Evolutionary conservation across 2,329 filamentous ascomycete species (phyloP).

Genomic region (Camillea tinctor): DNA sequence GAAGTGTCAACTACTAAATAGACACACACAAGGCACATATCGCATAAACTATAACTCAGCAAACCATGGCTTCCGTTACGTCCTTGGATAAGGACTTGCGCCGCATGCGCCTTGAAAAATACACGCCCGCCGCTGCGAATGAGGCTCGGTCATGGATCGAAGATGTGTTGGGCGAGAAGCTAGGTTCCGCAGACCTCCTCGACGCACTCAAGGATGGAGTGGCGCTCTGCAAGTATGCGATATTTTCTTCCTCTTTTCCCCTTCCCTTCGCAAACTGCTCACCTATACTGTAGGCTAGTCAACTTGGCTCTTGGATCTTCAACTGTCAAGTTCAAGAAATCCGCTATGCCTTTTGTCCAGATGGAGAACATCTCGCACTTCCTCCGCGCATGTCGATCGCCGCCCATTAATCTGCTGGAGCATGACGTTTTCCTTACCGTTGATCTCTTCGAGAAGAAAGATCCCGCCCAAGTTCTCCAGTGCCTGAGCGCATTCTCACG

Average conservation of each 20-base stretch:
- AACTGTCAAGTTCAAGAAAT: slow-evolving; percentile 85
- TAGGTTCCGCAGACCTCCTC: slow-evolving; percentile 74
- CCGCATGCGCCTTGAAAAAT: slow-evolving; percentile 87
- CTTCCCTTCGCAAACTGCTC: slow-evolving; percentile 16
- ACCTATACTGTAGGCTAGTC: slow-evolving; percentile 59
- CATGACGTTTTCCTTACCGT: slow-evolving; percentile 98
- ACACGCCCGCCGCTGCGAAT: slow-evolving; percentile 85
- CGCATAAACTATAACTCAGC: too few relatives aligned
- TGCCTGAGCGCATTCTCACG: slow-evolving; percentile 91
- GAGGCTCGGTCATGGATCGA: slow-evolving; percentile 88
- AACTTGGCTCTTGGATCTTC: slow-evolving; percentile 77
- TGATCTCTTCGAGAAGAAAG: slow-evolving; percentile 92
- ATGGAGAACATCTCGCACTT: slow-evolving; percentile 99
- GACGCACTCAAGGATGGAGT: slow-evolving; percentile 88
- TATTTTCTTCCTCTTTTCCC: slow-evolving; percentile 12
- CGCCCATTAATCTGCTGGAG: slow-evolving; percentile 82
- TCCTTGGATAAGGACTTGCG: slow-evolving; percentile 95
- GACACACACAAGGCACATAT: too few relatives aligned
- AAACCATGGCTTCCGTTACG: slow-evolving; percentile 82
- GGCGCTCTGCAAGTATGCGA: slow-evolving; percentile 80
- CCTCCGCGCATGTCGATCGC: slow-evolving; percentile 79
- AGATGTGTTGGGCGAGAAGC: slow-evolving; percentile 68
- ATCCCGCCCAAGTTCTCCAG: slow-evolving; percentile 92
- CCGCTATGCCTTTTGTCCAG: slow-evolving; percentile 95
- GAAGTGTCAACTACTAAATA: too few relatives aligned